Percentiles rank a stretch among this genome's conserved stretches.
Evolutionary conservation across 2,329 filamentous ascomycete genomes (phyloP).

Genomic region (Phaeophleospora eucalypticola): DNA sequence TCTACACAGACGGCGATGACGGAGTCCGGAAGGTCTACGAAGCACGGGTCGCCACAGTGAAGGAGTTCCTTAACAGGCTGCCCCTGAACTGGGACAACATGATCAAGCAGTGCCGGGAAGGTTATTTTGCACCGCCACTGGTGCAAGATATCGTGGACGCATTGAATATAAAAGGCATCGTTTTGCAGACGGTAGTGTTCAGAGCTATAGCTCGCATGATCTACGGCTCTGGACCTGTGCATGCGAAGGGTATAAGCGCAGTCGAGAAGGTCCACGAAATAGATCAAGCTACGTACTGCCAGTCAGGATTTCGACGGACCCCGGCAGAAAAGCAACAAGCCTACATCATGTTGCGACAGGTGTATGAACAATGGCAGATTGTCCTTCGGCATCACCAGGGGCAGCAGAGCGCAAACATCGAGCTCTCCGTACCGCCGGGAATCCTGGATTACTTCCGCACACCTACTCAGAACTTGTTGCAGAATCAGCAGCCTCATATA

Average conservation of each 20-base stretch:
- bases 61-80: conserved; percentile 24
- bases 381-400: background rate
- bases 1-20: conserved; percentile 19
- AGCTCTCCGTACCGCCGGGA: conserved; percentile 5
- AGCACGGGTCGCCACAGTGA: conserved; percentile 15
- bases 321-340: conserved; percentile 13
- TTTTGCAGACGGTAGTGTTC: conserved; percentile 55
- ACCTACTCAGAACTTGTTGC: conserved; percentile 1
- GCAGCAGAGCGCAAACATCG: background rate
- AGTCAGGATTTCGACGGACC: conserved; percentile 13
- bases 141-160: conserved; percentile 51
- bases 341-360: conserved; percentile 6
- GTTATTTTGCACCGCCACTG: conserved; percentile 51
- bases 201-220: conserved; percentile 45
- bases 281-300: conserved; percentile 18
- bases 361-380: conserved; percentile 12
- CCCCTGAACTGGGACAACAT: conserved; percentile 20
- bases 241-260: conserved; percentile 11
- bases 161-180: conserved; percentile 48
- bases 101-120: conserved; percentile 16
- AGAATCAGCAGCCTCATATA: conserved; percentile 11
- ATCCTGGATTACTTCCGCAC: conserved; percentile 9
- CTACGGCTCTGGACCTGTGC: conserved; percentile 31
- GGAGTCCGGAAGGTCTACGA: conserved; percentile 43
- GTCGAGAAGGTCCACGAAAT: conserved; percentile 20